Base-by-base conservation (phyloP, 2,329 filamentous ascomycete genomes). In the Penicillium sp. region DNA sequence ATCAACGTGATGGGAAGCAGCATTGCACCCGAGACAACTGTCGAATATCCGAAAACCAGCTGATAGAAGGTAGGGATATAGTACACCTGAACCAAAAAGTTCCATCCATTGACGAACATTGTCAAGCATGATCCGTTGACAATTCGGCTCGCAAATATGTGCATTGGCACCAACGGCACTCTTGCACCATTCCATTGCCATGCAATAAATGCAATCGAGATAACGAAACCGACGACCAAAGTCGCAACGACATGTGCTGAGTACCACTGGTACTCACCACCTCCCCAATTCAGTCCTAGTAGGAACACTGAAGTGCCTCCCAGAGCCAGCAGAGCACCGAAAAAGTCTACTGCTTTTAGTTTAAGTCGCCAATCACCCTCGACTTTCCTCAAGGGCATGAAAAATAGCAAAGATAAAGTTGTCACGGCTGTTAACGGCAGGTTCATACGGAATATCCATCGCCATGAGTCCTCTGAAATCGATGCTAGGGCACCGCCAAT, bases 41-140 rank as follows among this genome's bases (percentile, higher is more conserved):
- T 77, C 1, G 75, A 78, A 53, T 78, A 77, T 19, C 75, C 73
- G 24, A 82, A 79, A 1, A 83, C 84, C 58, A 87, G 84, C 69
- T 89, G 86, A 49, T 85, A 85, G 69, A 87, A 89, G 0, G 88
- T 79, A 0, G 87, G 86, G 2, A 89, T 77, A 66, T 85, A 89
- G 72, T 88, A 89, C 2, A 88, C 72, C 63, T 86, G 84, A n/a
- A 85, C 81, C 26, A 86, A 76, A 59, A 86, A 86, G 65, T 86
- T 86, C 84, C 85, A 86, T 3, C 85, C 84, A 55, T 86, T 86
- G 68, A 86, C 81, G 38, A 84, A 83, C 82, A 85, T 85, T 17
- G 83, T 85, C 19, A 86, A 65, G 61, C 82, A 85, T 0, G 84
- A 83, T 1, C 85, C 84, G 38, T 84, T 84, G 33, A 86, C 83